phyloP scores from a whole-genome alignment of 169 alveolate species.

The Eimeria sp. region DNA sequence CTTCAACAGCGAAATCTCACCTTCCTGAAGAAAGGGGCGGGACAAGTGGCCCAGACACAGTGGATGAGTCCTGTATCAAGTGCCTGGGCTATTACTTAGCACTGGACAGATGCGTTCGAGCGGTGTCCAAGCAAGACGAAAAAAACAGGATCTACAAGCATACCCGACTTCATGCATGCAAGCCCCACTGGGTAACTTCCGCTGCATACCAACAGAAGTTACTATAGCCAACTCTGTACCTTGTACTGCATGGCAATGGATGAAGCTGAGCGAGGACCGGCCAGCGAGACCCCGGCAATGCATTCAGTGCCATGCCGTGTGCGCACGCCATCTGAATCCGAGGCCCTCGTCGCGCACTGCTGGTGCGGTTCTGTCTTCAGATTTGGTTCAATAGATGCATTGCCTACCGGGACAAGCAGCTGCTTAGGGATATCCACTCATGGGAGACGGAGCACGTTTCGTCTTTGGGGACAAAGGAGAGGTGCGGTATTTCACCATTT shows the following conservation, averaged over 20 bases:
- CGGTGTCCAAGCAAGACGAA: conserved; percentile 69
- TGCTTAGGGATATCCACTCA: conserved; percentile 47
- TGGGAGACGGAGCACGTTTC: conserved; percentile 45
- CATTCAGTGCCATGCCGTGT: not conserved
- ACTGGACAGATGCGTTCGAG: conserved; percentile 60
- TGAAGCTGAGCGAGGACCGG: not conserved
- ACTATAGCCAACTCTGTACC: not conserved
- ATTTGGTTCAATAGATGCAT: conserved; percentile 43
- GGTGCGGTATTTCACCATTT: not conserved
- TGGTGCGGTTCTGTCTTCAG: not conserved
- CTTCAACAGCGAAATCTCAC: not conserved
- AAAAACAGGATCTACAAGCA: conserved; percentile 54
- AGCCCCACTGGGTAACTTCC: conserved; percentile 55
- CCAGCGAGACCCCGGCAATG: not conserved
- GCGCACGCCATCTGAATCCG: not conserved
- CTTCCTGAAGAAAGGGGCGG: not conserved
- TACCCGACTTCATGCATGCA: conserved; percentile 71
- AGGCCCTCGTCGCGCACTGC: not conserved
- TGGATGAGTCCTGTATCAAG: conserved; percentile 45
- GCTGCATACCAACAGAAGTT: not conserved
- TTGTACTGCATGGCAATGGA: not conserved
- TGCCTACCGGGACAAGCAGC: conserved; percentile 53
- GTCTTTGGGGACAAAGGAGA: conserved; percentile 20
- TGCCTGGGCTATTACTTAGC: conserved; percentile 72
- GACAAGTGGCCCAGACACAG: not conserved